Evolutionary conservation across 345 rosid genomes (phyloP).

Genomic region (Euclidium syriacum): DNA sequence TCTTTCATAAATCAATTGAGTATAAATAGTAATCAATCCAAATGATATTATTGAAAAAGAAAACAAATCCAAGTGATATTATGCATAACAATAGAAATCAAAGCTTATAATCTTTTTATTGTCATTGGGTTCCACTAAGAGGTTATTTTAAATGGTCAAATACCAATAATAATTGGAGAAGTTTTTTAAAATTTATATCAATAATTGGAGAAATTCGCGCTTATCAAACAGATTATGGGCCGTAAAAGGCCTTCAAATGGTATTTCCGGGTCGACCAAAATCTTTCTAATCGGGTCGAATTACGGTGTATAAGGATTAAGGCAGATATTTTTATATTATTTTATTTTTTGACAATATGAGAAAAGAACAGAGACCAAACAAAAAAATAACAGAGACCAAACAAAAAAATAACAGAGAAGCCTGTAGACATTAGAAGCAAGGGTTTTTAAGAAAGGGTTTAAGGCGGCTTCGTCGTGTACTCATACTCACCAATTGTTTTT

Average conservation of each 20-base stretch:
- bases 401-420: neutral
- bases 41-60: neutral
- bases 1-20: too few relatives aligned
- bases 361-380: too few relatives aligned
- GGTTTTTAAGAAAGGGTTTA: conserved; percentile 32
- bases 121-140: conserved; percentile 20
- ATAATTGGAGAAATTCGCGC: too few relatives aligned
- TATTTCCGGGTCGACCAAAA: neutral
- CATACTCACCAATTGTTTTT: conserved; percentile 5
- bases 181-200: too few relatives aligned
- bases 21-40: neutral
- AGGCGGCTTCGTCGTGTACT: conserved; percentile 30
- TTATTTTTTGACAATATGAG: neutral
- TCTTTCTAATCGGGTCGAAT: neutral
- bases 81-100: neutral
- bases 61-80: neutral
- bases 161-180: too few relatives aligned
- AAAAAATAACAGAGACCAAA: neutral
- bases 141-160: neutral
- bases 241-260: neutral
- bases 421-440: neutral
- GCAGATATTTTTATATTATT: neutral
- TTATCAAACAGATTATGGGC: neutral
- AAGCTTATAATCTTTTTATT: neutral
- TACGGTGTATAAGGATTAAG: neutral